Evolutionary conservation across 163 green algal species (phyloP), one percentile per base, ranked within the genome.

Genomic region (Trebouxiophyceae sp.): DNA sequence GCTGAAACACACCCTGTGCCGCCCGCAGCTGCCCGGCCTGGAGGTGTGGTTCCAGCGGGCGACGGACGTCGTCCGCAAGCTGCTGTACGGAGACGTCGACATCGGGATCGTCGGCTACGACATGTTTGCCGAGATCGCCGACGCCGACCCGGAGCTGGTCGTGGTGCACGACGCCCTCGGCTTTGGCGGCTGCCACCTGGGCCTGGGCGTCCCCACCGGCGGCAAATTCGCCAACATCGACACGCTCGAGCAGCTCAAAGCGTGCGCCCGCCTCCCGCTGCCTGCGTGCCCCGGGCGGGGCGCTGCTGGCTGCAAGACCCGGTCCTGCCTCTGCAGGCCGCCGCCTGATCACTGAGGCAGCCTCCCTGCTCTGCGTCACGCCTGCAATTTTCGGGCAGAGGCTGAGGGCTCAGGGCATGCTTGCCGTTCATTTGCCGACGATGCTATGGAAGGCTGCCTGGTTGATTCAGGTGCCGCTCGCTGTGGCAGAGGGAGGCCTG

Each of bases 51-150:
- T 80, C 55, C 72, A 80, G 58, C 60, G 79, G 6, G 79, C 79
- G 5, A 77, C 65, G 24, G 88, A 95, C 70, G 83, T 92, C 19
- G 84, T 95, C 60, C 72, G 87, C 28, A 92, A 92, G 73, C 68
- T 96, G 31, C 63, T 76, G 16, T 90, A 86, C 28, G 86, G 91
- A 2, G 94, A 99, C 74, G 77, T 99, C 4, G 94, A 99, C 82
- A 77, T 99, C 19, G 94, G 92, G 69, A 97, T 99, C 45, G 90
- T 99, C 45, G 91, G 91, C 60, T 84, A 84, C n/a, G 90, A 96
- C 80, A 96, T 94, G 85, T 91, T 88, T 50, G 24, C 23, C 5
- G 86, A 90, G 79, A 69, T 92, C 22, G 77, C 71, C 4, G 74
- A 79, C 55, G 69, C 68, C 12, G 76, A 84, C 47, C 59, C 57